A percentile compares a stretch with the other conserved stretches of the same genome.
phyloP scores from a whole-genome alignment of 208 protist species.

The Leishmania lainsoni region DNA sequence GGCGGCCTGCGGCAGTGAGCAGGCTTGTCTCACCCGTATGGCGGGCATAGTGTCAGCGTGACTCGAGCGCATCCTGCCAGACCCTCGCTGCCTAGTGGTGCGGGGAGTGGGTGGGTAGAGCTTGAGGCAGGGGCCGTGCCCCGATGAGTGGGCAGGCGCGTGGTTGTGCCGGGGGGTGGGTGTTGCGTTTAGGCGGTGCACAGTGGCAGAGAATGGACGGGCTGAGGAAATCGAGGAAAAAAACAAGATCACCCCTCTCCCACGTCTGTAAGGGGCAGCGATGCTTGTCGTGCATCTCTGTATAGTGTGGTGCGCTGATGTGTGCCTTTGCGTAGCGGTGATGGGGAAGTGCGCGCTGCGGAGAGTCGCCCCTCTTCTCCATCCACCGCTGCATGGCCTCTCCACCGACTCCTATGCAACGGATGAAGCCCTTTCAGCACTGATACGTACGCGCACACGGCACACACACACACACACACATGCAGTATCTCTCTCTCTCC shows the following conservation, averaged over 20 bases:
- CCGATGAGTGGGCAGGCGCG: neutral
- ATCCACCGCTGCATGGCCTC: neutral
- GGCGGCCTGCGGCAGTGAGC: neutral
- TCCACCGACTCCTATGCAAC: neutral
- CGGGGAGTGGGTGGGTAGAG: neutral
- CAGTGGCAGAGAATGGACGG: neutral
- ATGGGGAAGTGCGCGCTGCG: neutral
- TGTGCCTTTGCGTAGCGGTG: neutral
- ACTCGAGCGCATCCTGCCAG: neutral
- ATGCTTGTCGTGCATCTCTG: neutral
- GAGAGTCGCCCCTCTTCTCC: neutral
- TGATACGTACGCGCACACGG: no score
- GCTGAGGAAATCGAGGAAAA: neutral
- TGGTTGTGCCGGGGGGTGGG: neutral
- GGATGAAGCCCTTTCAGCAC: no score
- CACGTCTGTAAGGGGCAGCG: neutral
- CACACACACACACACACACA: no score
- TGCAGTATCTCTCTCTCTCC: no score
- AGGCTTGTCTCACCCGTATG: neutral
- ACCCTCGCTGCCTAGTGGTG: neutral
- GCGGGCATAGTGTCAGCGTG: no score
- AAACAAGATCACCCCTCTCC: neutral
- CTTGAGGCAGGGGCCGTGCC: neutral
- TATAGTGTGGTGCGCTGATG: neutral
- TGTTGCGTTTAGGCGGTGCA: neutral